Conservation (phyloP, 2,329 filamentous ascomycete species). For the Neophaeococcomyces aloes region DNA sequence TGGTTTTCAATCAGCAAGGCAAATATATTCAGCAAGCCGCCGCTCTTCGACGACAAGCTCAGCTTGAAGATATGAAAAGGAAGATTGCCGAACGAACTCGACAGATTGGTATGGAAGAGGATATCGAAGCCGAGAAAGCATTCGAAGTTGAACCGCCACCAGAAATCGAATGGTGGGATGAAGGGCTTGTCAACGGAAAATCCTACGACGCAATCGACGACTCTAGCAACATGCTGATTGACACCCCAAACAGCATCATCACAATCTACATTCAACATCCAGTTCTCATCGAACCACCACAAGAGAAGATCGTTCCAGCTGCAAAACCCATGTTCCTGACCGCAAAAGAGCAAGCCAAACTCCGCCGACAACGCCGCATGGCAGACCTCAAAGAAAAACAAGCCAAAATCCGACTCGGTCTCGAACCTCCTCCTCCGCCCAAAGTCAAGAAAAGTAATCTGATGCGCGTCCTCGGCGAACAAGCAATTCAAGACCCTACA, state of each 20-base stretch:
- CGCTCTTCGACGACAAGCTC: constrained; percentile 74
- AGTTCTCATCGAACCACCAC: constrained; percentile 77
- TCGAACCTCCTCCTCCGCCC: constrained; percentile 80
- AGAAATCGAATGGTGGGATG: constrained; percentile 95
- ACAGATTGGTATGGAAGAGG: constrained; percentile 89
- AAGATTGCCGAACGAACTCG: constrained; percentile 77
- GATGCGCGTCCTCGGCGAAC: constrained; percentile 91
- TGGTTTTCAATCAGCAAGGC: constrained; percentile 88
- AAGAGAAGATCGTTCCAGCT: constrained; percentile 68
- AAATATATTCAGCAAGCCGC: constrained; percentile 96
- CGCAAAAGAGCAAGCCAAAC: constrained; percentile 77
- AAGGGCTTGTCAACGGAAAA: constrained; percentile 65
- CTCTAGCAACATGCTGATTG: constrained; percentile 58
- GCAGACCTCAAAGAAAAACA: constrained; percentile 92
- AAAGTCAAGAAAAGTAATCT: constrained; percentile 97
- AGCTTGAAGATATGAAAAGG: constrained; percentile 89
- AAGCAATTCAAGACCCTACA: constrained; percentile 89
- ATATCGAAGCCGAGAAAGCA: constrained; percentile 75
- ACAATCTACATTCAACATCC: constrained; percentile 90
- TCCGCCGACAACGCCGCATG: constrained; percentile 80
- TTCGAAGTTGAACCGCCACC: constrained; percentile 78
- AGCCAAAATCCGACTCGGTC: constrained; percentile 83
- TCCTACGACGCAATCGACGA: constrained; percentile 63
- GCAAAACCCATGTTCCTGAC: constrained; percentile 91
- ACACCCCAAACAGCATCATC: constrained; percentile 71